Evolutionary conservation across 805 yeast species (phyloP), one percentile per base, ranked within the genome.

Genomic region (Ogataea glucozyma): DNA sequence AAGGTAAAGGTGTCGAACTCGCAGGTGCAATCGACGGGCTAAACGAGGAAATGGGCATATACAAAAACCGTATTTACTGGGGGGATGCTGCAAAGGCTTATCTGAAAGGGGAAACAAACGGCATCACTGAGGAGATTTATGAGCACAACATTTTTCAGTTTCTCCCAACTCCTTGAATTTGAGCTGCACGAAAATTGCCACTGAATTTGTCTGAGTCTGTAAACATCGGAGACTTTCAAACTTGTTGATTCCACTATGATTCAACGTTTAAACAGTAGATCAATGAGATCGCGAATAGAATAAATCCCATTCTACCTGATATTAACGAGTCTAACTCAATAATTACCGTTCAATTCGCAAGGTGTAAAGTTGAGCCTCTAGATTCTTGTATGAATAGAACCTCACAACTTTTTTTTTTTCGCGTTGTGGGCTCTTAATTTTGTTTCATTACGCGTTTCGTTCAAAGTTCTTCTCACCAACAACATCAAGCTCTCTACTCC

Each of bases 31-130:
- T 87, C 26, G 74, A 75, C 17, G 83, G 81, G 0, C 71, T 85
- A 57, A 83, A 84, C 7, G 78, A 69, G 3, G 76, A 69, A 19
- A 60, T 85, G 43, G 79, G 80, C 1, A 65, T 66, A 20, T 86
- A 86, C 65, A 86, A 86, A 60, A 71, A 78, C 44, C 71, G 78
- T 23, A 72, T 72, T 2, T 80, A 70, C 49, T 85, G 93, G 89
- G 88, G 89, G 0, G 77, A 76, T 1, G 83, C 90, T 0, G 82
- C 79, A 0, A 67, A 68, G 45, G 51, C 63, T 4, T 76, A 62
- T 38, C 38, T 75, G 48, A 61, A 57, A 24, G 67, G 67, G 2
- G 68, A 70, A 34, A 53, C 67, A 5, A 50, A 66, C 36, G 76
- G 75, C 6, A 24, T 46, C 4, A 60, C 63, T 1, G 56, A 53